Evolutionary conservation across 2,329 filamentous ascomycete genomes (phyloP), one percentile per base, ranked within the genome.

Genomic region (Teratosphaeria viscida): DNA sequence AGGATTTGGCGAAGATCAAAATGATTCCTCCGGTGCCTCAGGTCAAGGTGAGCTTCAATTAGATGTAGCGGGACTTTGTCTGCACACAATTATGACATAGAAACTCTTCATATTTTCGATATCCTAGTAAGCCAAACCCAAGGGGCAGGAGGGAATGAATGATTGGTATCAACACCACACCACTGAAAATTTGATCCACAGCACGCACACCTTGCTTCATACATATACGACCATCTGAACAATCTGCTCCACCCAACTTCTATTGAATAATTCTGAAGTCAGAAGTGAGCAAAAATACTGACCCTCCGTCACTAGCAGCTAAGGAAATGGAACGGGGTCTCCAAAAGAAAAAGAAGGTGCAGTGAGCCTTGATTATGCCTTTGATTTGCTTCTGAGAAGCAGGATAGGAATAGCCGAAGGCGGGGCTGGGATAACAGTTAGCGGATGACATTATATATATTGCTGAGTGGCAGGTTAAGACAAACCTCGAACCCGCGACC

Each of bases 1-100:
- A 71, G 3, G 74, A 78, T 39, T 74, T 79, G 65, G 74, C 66
- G 12, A 71, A 71, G 29, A 63, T 79, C 60, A 74, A 74, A 59
- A 78, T 80, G 77, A 69, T 79, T 2, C 77, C 76, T 32, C 64
- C 65, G 12, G 62, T 67, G 53, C 65, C 67, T 27, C 43, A 63
- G 54, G 63, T 63, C n/a, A 61, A 62, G 7, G 65, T 67, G 23
- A 63, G 54, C 29, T 67, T 66, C 63, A 66, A 66, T 56, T 67
- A 49, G 35, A 16, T 19, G 23, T 39, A 19, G 19, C 43, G 16
- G 3, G 11, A n/a, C 43, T 49, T 23, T 49, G 5, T 19, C 16
- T 16, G 37, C 37, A 43, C 5, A 43, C 12, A 5, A n/a, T 43
- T n/a, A 12, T 43, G 7, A 10, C 16, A 14, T 14, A 1, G 11